Evolutionary conservation across 768 basidiomycete genomes (phyloP).

Genomic region (Lentinula sp.): DNA sequence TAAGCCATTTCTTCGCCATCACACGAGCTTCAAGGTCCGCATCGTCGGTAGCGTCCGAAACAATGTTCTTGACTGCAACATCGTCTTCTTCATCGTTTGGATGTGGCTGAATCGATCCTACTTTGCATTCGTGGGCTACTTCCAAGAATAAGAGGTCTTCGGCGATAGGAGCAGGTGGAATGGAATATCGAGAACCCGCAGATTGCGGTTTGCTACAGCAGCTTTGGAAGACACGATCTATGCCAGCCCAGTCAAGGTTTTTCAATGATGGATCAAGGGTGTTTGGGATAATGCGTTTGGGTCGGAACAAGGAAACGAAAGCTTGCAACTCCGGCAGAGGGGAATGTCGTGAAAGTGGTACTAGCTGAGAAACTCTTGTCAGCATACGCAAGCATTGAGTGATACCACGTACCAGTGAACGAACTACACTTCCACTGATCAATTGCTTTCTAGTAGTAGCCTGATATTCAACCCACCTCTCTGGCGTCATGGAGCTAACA

Average conservation of each 20-base stretch:
- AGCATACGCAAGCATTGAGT: background rate
- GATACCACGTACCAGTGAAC: slow-evolving; percentile 51
- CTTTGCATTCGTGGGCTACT: background rate
- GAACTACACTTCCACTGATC: slow-evolving; percentile 36
- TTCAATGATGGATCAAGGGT: slow-evolving; percentile 47
- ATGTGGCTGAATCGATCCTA: slow-evolving; percentile 4
- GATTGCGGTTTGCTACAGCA: slow-evolving; percentile 18
- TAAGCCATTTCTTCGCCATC: slow-evolving; percentile 2
- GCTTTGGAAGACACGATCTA: slow-evolving; percentile 61
- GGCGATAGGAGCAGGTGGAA: slow-evolving; percentile 7
- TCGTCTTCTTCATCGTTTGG: slow-evolving; percentile 31
- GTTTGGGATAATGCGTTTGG: slow-evolving; percentile 73
- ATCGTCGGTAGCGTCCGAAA: slow-evolving; percentile 14
- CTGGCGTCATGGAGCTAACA: slow-evolving; percentile 56
- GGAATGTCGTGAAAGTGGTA: slow-evolving; percentile 84
- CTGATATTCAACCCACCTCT: slow-evolving; percentile 46
- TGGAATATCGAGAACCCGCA: background rate
- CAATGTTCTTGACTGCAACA: slow-evolving; percentile 57
- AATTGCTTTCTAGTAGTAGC: slow-evolving; percentile 31
- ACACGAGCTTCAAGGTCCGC: background rate
- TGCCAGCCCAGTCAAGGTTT: slow-evolving; percentile 68
- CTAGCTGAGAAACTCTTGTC: slow-evolving; percentile 42
- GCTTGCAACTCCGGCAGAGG: slow-evolving; percentile 77
- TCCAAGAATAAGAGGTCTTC: background rate
- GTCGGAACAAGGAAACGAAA: slow-evolving; percentile 80